Conservation (phyloP, 164 flowering plant species). For the Magnolia changhungtana region DNA sequence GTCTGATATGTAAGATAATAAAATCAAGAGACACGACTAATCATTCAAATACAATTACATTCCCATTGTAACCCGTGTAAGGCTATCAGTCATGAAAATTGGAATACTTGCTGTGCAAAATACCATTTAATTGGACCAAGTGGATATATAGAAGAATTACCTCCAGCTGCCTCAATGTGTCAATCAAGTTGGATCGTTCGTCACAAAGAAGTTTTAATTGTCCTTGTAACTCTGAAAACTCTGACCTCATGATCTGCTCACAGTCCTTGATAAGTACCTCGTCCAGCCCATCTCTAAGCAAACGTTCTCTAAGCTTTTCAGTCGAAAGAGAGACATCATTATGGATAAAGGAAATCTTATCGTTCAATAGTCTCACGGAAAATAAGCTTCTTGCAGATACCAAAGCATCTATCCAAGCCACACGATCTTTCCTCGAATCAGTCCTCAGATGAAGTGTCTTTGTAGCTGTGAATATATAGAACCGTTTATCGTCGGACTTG, state of each 20-base stretch:
- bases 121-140: neutral
- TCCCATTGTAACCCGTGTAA: neutral
- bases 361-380: slow-evolving; percentile 33
- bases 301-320: slow-evolving; percentile 56
- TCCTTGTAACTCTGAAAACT: slow-evolving; percentile 65
- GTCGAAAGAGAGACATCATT: slow-evolving; percentile 61
- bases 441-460: slow-evolving; percentile 90
- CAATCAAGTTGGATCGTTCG: slow-evolving; percentile 63
- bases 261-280: slow-evolving; percentile 72
- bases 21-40: too few relatives aligned
- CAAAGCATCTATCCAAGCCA: slow-evolving; percentile 83
- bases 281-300: slow-evolving; percentile 57
- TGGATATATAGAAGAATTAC: slow-evolving; percentile 26
- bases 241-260: slow-evolving; percentile 79
- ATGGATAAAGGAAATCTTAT: slow-evolving; percentile 38
- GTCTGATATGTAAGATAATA: neutral
- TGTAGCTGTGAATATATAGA: slow-evolving; percentile 89
- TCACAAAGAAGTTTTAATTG: slow-evolving; percentile 61
- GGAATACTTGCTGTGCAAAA: neutral
- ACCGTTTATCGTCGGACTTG: slow-evolving; percentile 69
- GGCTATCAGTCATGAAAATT: neutral
- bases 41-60: neutral
- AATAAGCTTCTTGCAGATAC: slow-evolving; percentile 49
- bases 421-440: slow-evolving; percentile 58
- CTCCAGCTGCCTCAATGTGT: slow-evolving; percentile 75